These are phyloP conservation scores for Cerioporus squamosus DNA, from an alignment of 1,284 basidiomycete genomes.

Conservation along the genomic window DNA sequence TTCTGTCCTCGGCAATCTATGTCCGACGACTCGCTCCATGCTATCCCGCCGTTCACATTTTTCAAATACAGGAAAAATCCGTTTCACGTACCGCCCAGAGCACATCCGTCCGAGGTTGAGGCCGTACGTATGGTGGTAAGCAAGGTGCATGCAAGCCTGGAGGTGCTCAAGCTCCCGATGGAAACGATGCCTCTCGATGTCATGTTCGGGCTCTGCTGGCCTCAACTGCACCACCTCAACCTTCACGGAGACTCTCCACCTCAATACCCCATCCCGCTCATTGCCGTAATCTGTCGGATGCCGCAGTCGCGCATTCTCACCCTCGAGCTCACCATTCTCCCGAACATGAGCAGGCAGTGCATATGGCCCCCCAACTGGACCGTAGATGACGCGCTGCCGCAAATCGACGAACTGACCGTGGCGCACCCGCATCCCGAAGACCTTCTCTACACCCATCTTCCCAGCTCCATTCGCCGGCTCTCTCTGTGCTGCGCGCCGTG, in stretches of 20 bases:
- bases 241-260: neutral
- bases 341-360: neutral
- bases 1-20: no score
- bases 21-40: no score
- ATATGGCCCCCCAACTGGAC: neutral
- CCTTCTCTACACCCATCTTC: neutral
- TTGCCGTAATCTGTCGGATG: neutral
- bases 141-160: neutral
- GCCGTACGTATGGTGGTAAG: neutral
- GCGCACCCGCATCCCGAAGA: neutral
- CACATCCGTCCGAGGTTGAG: neutral
- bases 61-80: neutral
- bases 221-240: neutral
- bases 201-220: neutral
- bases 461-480: neutral
- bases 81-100: neutral
- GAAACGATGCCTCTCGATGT: neutral
- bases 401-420: neutral
- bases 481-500: neutral
- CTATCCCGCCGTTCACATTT: neutral
- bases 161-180: neutral
- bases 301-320: neutral
- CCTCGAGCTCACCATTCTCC: neutral
- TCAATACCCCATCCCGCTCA: neutral
- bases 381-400: neutral